Conservation (phyloP, 805 yeast species). For the Wickerhamiella brachini region DNA sequence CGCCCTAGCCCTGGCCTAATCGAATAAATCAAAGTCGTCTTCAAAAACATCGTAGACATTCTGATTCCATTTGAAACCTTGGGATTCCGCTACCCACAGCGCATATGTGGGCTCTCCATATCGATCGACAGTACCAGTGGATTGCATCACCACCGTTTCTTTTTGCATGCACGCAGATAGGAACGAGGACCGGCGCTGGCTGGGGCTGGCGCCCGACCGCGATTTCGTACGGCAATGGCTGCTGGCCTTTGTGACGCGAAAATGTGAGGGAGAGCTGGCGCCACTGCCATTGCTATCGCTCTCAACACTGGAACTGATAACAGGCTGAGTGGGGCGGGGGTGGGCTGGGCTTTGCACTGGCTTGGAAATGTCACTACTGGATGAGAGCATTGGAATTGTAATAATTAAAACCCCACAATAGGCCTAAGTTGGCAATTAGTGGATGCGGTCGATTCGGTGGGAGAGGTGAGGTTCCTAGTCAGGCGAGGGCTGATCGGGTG, state of each 20-base stretch:
- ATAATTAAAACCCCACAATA: neutral
- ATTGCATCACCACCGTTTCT: constrained; percentile 4
- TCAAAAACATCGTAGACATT: constrained; percentile 3
- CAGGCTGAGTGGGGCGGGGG: neutral
- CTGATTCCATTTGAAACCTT: constrained; percentile 11
- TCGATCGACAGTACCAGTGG: constrained; percentile 5
- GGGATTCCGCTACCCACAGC: constrained; percentile 8
- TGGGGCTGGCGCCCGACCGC: neutral
- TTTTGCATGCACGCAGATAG: constrained; percentile 8
- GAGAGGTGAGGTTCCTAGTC: too few relatives aligned
- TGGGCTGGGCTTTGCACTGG: neutral
- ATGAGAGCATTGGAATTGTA: neutral
- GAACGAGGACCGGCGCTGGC: constrained; percentile 8
- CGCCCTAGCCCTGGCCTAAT: neutral
- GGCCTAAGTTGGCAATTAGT: neutral
- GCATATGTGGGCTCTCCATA: constrained; percentile 7
- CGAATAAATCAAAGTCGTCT: constrained; percentile 2
- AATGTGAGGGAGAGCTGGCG: neutral
- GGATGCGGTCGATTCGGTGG: too few relatives aligned
- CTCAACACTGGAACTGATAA: neutral
- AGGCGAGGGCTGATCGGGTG: too few relatives aligned
- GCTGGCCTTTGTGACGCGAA: neutral
- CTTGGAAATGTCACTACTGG: neutral
- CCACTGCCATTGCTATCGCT: neutral
- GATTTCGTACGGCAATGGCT: neutral